Conservation (phyloP, 116 monocot species). For the Papilionanthe hybrid region DNA sequence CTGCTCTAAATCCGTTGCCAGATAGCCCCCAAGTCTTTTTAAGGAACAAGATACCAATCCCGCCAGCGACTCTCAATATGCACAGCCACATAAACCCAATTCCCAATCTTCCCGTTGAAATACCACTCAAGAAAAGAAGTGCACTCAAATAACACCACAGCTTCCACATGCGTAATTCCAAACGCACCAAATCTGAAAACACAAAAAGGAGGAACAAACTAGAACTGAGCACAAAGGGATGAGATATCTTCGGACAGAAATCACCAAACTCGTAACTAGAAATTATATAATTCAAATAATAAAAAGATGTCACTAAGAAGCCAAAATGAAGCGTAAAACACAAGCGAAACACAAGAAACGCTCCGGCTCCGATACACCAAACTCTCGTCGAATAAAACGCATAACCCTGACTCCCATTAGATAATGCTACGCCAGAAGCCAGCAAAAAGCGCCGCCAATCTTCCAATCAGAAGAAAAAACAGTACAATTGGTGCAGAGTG, state of each 20-base stretch:
- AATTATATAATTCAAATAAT: background rate
- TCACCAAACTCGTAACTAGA: background rate
- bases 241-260: background rate
- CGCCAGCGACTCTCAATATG: background rate
- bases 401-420: background rate
- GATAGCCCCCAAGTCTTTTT: background rate
- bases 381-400: background rate
- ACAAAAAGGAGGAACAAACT: background rate
- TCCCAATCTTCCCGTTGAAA: background rate
- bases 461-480: background rate
- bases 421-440: background rate
- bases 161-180: background rate
- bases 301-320: background rate
- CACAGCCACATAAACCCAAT: background rate
- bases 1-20: background rate
- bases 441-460: background rate
- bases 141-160: background rate
- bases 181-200: background rate
- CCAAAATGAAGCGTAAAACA: background rate
- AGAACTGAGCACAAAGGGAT: background rate
- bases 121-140: background rate
- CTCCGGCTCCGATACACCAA: background rate
- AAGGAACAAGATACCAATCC: background rate
- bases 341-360: background rate
- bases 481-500: slow-evolving; percentile 2